A percentile compares a stretch with the other conserved stretches of the same genome.
Conservation (phyloP, 1,139 yeast species). For the Pichia cactophila region DNA sequence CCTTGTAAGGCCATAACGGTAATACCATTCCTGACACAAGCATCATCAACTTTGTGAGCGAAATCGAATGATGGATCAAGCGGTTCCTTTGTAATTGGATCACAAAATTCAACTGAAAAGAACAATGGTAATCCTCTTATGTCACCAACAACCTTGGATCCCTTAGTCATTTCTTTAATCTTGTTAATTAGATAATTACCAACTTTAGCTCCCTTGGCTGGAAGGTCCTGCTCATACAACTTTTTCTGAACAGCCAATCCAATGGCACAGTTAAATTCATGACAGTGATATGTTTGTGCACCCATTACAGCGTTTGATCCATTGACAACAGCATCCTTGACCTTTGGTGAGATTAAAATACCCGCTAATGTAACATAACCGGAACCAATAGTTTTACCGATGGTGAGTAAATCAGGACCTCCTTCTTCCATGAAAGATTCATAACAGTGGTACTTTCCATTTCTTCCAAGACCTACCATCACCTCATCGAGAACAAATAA, state of each 20-base stretch:
- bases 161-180: conserved; percentile 31
- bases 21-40: conserved; percentile 38
- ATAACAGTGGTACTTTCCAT: conserved; percentile 32
- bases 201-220: conserved; percentile 41
- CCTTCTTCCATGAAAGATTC: conserved; percentile 40
- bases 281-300: conserved; percentile 57
- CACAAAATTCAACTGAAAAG: conserved; percentile 52
- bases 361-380: conserved; percentile 62
- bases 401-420: conserved; percentile 56
- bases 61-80: conserved; percentile 32
- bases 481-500: conserved; percentile 41
- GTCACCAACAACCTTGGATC: conserved; percentile 42
- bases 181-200: conserved; percentile 44
- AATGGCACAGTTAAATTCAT: conserved; percentile 52
- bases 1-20: conserved; percentile 40
- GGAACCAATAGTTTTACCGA: conserved; percentile 60
- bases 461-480: conserved; percentile 46
- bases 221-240: conserved; percentile 36
- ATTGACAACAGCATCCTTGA: conserved; percentile 36
- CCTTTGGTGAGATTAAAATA: conserved; percentile 45
- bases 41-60: conserved; percentile 30
- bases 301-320: conserved; percentile 43
- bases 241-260: conserved; percentile 53
- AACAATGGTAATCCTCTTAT: conserved; percentile 58
- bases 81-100: conserved; percentile 42